Evolutionary conservation across 2,329 filamentous ascomycete species (phyloP).

Genomic region (Aspergillus sp.): DNA sequence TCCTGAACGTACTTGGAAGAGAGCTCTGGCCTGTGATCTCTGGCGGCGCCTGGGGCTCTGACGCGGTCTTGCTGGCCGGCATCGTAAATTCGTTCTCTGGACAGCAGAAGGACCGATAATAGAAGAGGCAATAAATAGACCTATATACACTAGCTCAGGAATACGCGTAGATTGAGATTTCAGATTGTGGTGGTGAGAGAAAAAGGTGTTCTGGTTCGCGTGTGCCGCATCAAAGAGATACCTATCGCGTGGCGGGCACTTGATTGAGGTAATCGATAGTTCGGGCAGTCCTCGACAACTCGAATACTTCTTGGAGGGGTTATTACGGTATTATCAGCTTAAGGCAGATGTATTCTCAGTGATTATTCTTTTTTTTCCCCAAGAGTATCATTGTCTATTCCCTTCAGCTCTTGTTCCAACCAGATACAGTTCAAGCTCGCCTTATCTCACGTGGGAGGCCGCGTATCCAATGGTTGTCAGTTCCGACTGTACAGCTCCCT

Average conservation of each 20-base stretch:
- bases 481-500: conserved; percentile 14
- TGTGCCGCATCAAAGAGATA: conserved; percentile 19
- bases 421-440: conserved; percentile 1
- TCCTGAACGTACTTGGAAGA: conserved; percentile 71
- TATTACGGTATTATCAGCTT: background rate
- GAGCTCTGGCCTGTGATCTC: conserved; percentile 84
- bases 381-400: background rate
- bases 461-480: conserved; percentile 17
- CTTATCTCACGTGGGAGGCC: conserved; percentile 26
- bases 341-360: background rate
- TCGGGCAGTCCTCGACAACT: background rate
- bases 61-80: conserved; percentile 69
- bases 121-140: background rate
- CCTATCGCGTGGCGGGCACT: conserved; percentile 19
- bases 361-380: background rate
- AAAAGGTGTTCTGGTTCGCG: conserved; percentile 29
- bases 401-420: background rate
- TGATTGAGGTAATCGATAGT: background rate
- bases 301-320: background rate
- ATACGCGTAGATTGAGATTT: background rate
- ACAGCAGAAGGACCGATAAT: background rate
- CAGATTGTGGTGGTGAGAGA: conserved; percentile 7
- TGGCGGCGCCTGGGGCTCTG: conserved; percentile 72
- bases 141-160: background rate
- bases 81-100: conserved; percentile 53